Conservation (phyloP, 2,329 filamentous ascomycete species). For the Microsporum canis region DNA sequence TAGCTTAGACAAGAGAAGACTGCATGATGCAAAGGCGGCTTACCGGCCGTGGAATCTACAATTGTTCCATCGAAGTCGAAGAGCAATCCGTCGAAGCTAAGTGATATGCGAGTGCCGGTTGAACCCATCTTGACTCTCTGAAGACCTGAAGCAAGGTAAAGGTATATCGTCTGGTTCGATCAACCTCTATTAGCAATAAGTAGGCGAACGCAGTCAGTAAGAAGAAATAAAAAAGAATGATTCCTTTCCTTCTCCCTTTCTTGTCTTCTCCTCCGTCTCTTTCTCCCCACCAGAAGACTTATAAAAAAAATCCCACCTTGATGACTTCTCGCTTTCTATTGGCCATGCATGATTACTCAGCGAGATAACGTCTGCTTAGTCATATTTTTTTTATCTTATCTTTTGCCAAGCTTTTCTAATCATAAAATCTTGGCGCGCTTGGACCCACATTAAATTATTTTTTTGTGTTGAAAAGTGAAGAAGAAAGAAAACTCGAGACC, state of each 20-base stretch:
- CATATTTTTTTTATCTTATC: background rate
- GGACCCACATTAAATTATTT: constrained; percentile 3
- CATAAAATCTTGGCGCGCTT: background rate
- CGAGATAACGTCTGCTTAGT: background rate
- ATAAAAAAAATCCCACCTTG: background rate
- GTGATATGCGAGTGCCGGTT: constrained; percentile 26
- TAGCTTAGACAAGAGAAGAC: constrained; percentile 19
- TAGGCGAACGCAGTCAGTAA: background rate
- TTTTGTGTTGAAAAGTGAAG: background rate
- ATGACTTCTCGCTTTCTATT: background rate
- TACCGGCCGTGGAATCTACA: constrained; percentile 38
- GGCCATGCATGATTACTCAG: background rate
- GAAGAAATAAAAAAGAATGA: background rate
- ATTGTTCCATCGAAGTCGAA: constrained; percentile 41
- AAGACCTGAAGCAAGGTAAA: background rate
- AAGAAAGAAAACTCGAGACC: background rate
- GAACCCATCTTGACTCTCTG: constrained; percentile 11
- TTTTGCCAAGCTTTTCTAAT: background rate
- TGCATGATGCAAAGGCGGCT: constrained; percentile 9
- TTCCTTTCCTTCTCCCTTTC: background rate
- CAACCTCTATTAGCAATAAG: background rate
- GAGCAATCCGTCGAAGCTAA: constrained; percentile 34
- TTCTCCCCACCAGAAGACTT: background rate
- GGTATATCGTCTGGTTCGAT: background rate
- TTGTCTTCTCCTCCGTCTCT: background rate